Evolutionary conservation across 2,329 filamentous ascomycete species (phyloP).

Genomic region (Fusarium kyushuense): DNA sequence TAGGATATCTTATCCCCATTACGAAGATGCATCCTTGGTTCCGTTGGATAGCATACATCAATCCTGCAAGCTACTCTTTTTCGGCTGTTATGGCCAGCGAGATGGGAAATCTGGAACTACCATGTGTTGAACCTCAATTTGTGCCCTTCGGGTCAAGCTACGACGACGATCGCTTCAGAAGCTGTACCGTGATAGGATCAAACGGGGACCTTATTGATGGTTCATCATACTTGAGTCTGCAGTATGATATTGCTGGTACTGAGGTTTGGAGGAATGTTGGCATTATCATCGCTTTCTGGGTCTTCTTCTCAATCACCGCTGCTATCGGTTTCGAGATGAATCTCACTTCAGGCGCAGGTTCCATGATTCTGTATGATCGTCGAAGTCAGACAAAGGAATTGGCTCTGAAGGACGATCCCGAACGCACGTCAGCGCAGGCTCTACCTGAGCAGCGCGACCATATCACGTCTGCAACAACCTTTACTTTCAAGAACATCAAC

Average conservation of each 20-base stretch:
- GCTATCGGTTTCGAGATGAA: background rate
- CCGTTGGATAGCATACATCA: constrained; percentile 74
- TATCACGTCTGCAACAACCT: constrained; percentile 53
- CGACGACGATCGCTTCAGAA: background rate
- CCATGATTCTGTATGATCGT: background rate
- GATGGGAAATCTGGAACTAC: constrained; percentile 53
- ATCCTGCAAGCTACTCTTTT: constrained; percentile 71
- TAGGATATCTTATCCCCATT: constrained; percentile 59
- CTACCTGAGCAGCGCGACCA: background rate
- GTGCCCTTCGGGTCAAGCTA: constrained; percentile 44
- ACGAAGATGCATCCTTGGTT: constrained; percentile 61
- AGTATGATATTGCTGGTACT: background rate
- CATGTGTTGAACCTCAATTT: constrained; percentile 20
- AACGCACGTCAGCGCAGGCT: background rate
- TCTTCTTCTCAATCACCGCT: background rate
- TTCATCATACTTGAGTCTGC: background rate
- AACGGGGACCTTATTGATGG: background rate
- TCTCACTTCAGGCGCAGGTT: background rate
- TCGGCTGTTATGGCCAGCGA: constrained; percentile 74
- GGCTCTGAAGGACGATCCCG: background rate
- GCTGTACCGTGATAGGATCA: background rate
- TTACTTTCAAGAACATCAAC: constrained; percentile 77
- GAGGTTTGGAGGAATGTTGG: constrained; percentile 2
- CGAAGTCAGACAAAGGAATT: background rate
- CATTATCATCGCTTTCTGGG: background rate